A percentile compares a stretch with the other conserved stretches of the same genome.
Conservation (phyloP, 2,329 filamentous ascomycete species). For the Fusarium denticulatum region DNA sequence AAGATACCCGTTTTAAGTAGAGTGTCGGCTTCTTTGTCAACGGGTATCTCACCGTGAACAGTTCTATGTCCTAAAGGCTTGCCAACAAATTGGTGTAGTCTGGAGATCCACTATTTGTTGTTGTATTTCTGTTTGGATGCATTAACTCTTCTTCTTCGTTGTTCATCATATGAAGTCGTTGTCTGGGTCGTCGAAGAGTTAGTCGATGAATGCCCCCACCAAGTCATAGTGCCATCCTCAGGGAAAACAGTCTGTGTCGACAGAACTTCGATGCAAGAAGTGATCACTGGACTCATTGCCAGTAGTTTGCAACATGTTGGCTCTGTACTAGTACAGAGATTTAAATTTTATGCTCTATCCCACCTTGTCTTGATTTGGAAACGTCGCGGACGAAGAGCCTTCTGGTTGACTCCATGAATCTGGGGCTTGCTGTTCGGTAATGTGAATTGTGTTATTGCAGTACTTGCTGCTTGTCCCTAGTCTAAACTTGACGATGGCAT, state of each 20-base stretch:
- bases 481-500: neutral
- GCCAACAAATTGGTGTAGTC: neutral
- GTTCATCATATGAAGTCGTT: neutral
- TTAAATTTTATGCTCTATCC: neutral
- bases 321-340: neutral
- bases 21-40: neutral
- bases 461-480: neutral
- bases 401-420: neutral
- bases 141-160: neutral
- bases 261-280: neutral
- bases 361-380: neutral
- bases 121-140: neutral
- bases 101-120: neutral
- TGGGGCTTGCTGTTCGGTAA: neutral
- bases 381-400: neutral
- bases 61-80: neutral
- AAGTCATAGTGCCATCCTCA: neutral
- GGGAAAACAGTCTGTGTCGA: neutral
- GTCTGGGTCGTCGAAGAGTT: neutral
- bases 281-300: neutral
- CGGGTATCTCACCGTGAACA: neutral
- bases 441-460: neutral
- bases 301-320: neutral
- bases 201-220: neutral
- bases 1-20: neutral